phyloP scores from a whole-genome alignment of 768 basidiomycete genomes.

The Sarcodon aspratus region DNA sequence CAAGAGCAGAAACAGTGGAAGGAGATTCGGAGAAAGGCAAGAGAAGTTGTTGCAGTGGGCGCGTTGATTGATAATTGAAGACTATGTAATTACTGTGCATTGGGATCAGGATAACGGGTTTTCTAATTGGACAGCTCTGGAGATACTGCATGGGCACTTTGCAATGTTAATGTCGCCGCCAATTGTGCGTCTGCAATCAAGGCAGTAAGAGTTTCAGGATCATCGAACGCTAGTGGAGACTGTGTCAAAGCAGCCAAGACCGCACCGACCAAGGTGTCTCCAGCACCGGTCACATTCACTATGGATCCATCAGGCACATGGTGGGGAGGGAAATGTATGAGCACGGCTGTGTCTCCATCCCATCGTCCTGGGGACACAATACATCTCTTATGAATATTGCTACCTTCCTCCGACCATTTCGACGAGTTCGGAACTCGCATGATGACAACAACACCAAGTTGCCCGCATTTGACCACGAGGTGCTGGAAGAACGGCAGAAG shows the following conservation, averaged over 20 bases:
- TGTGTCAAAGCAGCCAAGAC: conserved; percentile 53
- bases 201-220: conserved; percentile 29
- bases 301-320: conserved; percentile 19
- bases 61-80: conserved; percentile 22
- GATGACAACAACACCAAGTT: conserved; percentile 49
- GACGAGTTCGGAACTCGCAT: conserved; percentile 42
- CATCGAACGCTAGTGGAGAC: conserved; percentile 30
- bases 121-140: conserved; percentile 34
- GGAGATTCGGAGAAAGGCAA: conserved; percentile 37
- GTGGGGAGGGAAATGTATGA: conserved; percentile 67
- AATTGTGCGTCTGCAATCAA: conserved; percentile 47
- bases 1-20: conserved; percentile 24
- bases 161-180: conserved; percentile 51
- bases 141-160: conserved; percentile 53
- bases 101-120: neutral
- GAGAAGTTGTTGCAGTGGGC: conserved; percentile 53
- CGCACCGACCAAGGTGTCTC: conserved; percentile 83
- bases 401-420: conserved; percentile 40
- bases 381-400: conserved; percentile 31
- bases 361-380: conserved; percentile 39
- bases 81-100: neutral
- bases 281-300: conserved; percentile 83
- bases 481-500: conserved; percentile 80
- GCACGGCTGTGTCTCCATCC: conserved; percentile 37
- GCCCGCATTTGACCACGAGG: conserved; percentile 79